A percentile compares a stretch with the other conserved stretches of the same genome.
These are phyloP conservation scores for Wickerhamiella allomyrinae DNA, from an alignment of 805 yeast species.

Conservation along the genomic window DNA sequence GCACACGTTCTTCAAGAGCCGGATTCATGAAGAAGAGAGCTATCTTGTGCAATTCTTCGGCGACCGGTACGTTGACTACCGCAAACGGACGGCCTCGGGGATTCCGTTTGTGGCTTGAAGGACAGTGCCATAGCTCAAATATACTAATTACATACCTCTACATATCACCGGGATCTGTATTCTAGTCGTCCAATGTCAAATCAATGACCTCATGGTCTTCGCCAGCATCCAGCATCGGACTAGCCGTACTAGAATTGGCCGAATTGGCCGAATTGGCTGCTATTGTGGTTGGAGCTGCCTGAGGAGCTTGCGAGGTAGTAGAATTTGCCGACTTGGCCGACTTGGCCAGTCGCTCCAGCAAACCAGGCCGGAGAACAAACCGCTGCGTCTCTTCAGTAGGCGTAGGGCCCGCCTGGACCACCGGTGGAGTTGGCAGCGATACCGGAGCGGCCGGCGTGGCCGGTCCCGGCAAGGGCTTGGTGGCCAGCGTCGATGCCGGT, in stretches of 20 bases:
- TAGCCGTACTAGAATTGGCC: no score
- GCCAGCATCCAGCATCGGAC: no score
- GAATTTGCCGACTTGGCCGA: no score
- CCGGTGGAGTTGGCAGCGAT: background rate
- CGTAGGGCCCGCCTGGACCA: background rate
- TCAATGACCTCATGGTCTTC: background rate
- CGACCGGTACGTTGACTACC: conserved; percentile 43
- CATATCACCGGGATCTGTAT: no score
- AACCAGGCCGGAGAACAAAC: no score
- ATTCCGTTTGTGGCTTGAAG: conserved; percentile 44
- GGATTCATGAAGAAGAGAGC: conserved; percentile 60
- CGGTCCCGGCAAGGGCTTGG: no score
- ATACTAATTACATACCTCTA: background rate
- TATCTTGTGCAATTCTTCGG: conserved; percentile 59
- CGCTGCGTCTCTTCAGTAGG: no score
- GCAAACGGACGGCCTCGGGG: conserved; percentile 34
- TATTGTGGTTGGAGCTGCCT: no score
- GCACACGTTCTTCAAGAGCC: conserved; percentile 48
- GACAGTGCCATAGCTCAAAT: background rate
- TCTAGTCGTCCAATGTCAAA: background rate
- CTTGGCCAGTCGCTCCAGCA: no score
- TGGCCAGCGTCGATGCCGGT: no score
- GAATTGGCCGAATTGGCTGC: no score
- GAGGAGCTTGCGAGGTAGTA: no score
- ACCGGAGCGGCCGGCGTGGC: background rate